Percentiles rank a stretch among this genome's conserved stretches.
Evolutionary conservation across 345 rosid genomes (phyloP).

Genomic region (Citrus unshiu): DNA sequence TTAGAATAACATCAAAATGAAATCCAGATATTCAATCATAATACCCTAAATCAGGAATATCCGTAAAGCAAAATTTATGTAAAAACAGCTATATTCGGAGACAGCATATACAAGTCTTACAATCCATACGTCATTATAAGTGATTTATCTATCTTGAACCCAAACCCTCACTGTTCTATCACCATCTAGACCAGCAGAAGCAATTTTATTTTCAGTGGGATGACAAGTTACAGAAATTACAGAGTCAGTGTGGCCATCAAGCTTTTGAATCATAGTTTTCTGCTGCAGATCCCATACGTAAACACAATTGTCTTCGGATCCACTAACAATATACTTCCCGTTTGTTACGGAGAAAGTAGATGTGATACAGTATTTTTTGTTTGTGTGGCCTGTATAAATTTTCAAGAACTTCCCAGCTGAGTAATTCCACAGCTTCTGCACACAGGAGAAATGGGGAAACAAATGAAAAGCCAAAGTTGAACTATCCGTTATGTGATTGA

Average conservation of each 20-base stretch:
- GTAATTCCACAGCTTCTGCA: conserved; percentile 91
- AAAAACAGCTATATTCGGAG: not conserved
- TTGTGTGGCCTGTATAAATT: conserved; percentile 78
- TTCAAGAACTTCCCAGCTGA: conserved; percentile 81
- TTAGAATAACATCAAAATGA: not conserved
- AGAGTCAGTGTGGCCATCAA: conserved; percentile 81
- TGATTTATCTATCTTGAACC: conserved; percentile 53
- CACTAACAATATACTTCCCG: conserved; percentile 92
- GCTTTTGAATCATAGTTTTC: conserved; percentile 75
- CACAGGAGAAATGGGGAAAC: not conserved
- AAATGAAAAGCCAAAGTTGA: not conserved
- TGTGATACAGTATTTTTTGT: conserved; percentile 70
- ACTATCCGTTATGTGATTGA: not conserved
- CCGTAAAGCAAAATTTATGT: not conserved
- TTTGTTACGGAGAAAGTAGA: conserved; percentile 95
- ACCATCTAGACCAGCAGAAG: conserved; percentile 75
- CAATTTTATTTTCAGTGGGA: conserved; percentile 67
- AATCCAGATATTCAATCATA: not conserved
- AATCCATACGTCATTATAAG: not conserved
- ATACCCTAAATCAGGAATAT: not conserved
- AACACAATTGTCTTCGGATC: conserved; percentile 87
- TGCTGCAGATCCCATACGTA: conserved; percentile 95
- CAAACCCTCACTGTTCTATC: conserved; percentile 83
- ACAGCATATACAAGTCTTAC: not conserved
- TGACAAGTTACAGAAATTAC: conserved; percentile 88